Evolutionary conservation across 2,329 filamentous ascomycete species (phyloP).

Genomic region (Phaeophleospora eucalypticola): DNA sequence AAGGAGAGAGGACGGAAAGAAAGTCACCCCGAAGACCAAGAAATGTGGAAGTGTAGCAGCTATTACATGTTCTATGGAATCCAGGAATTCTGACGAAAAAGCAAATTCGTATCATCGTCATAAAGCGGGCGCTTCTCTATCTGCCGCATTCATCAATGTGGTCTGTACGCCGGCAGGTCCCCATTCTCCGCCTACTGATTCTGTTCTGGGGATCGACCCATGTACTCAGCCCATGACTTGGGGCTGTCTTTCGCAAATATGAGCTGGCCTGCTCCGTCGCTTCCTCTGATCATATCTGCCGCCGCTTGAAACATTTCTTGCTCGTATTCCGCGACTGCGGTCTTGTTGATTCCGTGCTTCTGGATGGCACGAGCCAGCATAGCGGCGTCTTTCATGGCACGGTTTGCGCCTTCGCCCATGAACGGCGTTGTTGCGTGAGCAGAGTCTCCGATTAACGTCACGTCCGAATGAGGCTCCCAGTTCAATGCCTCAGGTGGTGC

Average conservation of each 20-base stretch:
- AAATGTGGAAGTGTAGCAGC: background rate
- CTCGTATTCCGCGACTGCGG: slow-evolving; percentile 32
- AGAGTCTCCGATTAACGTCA: slow-evolving; percentile 57
- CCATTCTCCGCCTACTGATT: background rate
- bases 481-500: slow-evolving; percentile 46
- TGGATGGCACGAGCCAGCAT: slow-evolving; percentile 46
- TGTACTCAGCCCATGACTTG: background rate
- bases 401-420: slow-evolving; percentile 56
- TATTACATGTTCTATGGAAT: background rate
- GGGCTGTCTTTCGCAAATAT: background rate
- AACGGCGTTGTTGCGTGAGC: slow-evolving; percentile 48
- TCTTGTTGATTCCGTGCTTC: slow-evolving; percentile 18
- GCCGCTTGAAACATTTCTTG: slow-evolving; percentile 30
- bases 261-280: background rate
- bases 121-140: too few species aligned
- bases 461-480: slow-evolving; percentile 47
- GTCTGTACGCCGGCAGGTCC: too few species aligned
- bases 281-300: slow-evolving; percentile 10
- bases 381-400: slow-evolving; percentile 53
- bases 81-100: too few species aligned
- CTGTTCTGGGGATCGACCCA: background rate
- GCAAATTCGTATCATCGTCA: too few species aligned
- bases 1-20: too few species aligned
- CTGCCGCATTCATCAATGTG: too few species aligned
- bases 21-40: too few species aligned